Evolutionary conservation across 2,329 filamentous ascomycete species (phyloP).

Genomic region (Trichoderma sp.): DNA sequence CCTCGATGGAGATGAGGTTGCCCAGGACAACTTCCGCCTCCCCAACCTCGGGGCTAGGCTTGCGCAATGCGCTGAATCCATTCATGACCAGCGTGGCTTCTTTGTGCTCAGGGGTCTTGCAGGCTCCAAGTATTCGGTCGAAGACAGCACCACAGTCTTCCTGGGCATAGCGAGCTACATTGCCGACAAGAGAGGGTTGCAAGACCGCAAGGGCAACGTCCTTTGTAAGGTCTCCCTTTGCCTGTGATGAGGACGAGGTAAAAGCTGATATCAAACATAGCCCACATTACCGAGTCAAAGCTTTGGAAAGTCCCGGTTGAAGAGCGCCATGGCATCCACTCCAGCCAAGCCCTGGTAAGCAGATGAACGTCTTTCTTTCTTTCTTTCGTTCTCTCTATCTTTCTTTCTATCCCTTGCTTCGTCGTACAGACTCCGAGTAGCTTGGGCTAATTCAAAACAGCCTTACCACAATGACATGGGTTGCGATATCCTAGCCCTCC

Average conservation of each 20-base stretch:
- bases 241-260: background rate
- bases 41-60: conserved; percentile 43
- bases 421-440: background rate
- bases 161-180: conserved; percentile 60
- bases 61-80: conserved; percentile 37
- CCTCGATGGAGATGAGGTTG: conserved; percentile 45
- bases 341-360: conserved; percentile 47
- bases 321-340: conserved; percentile 54
- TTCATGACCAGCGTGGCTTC: conserved; percentile 53
- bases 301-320: conserved; percentile 49
- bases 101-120: conserved; percentile 58
- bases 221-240: conserved; percentile 44
- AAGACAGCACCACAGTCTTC: conserved; percentile 59
- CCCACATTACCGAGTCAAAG: conserved; percentile 52
- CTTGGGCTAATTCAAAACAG: conserved; percentile 29
- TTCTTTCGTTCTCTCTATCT: background rate
- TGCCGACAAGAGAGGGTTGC: conserved; percentile 55
- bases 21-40: conserved; percentile 46
- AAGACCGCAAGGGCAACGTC: conserved; percentile 52
- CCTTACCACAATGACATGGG: conserved; percentile 58
- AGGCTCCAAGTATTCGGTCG: conserved; percentile 49
- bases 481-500: conserved; percentile 52
- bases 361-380: conserved; percentile 1
- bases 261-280: conserved; percentile 36
- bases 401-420: too few relatives aligned